These are phyloP conservation scores for Agarophyton chilense DNA, from an alignment of 23 red algal genomes.

Conservation along the genomic window DNA sequence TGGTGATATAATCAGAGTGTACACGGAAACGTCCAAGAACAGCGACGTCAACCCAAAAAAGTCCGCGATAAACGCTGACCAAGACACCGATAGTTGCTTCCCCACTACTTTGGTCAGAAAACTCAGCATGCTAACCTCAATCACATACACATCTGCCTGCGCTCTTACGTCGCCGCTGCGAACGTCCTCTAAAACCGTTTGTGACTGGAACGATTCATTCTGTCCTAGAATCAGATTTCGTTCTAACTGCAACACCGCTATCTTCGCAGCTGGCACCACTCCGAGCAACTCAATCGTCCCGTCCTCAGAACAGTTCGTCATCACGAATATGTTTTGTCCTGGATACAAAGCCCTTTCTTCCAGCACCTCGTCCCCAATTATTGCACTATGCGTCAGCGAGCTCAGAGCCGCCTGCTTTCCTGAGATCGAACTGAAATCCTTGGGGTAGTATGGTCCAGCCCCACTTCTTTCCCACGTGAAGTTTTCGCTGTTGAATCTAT, in stretches of 20 bases:
- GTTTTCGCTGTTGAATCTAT: constrained; percentile 34
- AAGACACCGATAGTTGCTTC: constrained; percentile 47
- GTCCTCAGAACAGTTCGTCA: constrained; percentile 39
- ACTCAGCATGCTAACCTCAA: constrained; percentile 34
- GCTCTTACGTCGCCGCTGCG: constrained; percentile 22
- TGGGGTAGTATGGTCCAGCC: constrained; percentile 55
- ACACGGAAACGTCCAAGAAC: constrained; percentile 67
- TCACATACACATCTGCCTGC: constrained; percentile 40
- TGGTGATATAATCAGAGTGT: constrained; percentile 68
- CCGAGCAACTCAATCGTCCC: constrained; percentile 23
- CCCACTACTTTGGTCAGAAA: constrained; percentile 49
- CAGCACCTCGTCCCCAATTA: constrained; percentile 4
- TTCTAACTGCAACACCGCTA: constrained; percentile 19
- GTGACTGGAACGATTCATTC: constrained; percentile 34
- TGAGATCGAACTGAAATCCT: constrained; percentile 1
- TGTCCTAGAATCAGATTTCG: constrained; percentile 23
- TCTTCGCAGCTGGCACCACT: constrained; percentile 1
- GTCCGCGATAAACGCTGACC: constrained; percentile 63
- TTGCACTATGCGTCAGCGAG: neutral
- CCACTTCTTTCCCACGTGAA: constrained; percentile 55
- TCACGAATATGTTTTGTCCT: constrained; percentile 26
- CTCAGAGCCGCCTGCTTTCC: neutral
- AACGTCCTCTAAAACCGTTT: neutral
- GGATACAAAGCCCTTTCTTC: constrained; percentile 27
- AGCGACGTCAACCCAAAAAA: constrained; percentile 67